A percentile compares a stretch with the other conserved stretches of the same genome.
These are phyloP conservation scores for Plasmopara viticola DNA, from an alignment of 352 stramenopile species.

Conservation along the genomic window DNA sequence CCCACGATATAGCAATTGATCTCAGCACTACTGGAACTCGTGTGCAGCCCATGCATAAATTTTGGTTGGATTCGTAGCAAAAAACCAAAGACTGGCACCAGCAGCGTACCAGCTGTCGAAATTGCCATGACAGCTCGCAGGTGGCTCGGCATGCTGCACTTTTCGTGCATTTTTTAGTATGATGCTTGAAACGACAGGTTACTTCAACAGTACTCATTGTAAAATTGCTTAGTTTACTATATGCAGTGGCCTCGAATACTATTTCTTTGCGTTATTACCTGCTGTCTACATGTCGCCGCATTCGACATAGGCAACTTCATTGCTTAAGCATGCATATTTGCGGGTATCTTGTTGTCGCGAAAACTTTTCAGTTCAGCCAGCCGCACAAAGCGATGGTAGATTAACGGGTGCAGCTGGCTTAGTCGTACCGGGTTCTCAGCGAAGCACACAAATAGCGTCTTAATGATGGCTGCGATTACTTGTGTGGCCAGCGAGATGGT, in stretches of 20 bases:
- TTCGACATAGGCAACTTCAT: conserved; percentile 1
- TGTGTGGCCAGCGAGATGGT: conserved; percentile 71
- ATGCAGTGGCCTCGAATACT: not conserved
- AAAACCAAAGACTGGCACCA: conserved; percentile 52
- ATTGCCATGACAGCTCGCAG: conserved; percentile 37
- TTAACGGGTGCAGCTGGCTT: conserved; percentile 77
- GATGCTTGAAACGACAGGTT: not conserved
- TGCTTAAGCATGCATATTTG: conserved; percentile 3
- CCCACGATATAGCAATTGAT: conserved; percentile 59
- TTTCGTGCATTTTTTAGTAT: not conserved
- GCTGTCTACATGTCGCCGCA: conserved; percentile 1
- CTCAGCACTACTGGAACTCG: conserved; percentile 33
- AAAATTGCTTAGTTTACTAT: not conserved
- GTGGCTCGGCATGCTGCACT: conserved; percentile 24
- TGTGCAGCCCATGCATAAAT: conserved; percentile 52
- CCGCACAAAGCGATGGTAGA: conserved; percentile 82
- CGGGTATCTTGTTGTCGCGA: conserved; percentile 55
- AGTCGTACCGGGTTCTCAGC: conserved; percentile 70
- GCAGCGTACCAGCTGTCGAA: conserved; percentile 38
- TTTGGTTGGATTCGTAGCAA: conserved; percentile 47
- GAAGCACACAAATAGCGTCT: conserved; percentile 86
- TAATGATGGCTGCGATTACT: conserved; percentile 68
- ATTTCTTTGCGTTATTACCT: not conserved
- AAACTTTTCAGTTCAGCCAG: conserved; percentile 84
- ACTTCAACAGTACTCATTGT: not conserved